Base-by-base conservation (phyloP, 768 basidiomycete genomes). In the Pluteus cervinus region DNA sequence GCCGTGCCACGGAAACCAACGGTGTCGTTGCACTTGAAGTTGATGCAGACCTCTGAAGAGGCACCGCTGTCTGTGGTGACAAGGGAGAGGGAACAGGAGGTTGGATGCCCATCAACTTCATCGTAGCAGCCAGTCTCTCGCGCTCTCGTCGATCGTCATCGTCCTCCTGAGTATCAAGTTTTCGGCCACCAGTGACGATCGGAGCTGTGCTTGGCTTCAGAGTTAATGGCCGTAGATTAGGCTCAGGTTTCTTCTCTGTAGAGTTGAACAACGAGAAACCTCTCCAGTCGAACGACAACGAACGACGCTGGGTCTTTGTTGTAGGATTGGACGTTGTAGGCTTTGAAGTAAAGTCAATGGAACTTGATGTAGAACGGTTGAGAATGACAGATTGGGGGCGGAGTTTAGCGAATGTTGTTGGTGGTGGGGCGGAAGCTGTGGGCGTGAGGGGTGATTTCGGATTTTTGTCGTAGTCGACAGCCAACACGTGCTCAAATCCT, bases 401-500 rank as follows among this genome's bases (percentile, higher is more conserved):
- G 7, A 66, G 51, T 53, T 79, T 81, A n/a, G n/a, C n/a, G n/a
- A n/a, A n/a, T n/a, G n/a, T n/a, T n/a, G n/a, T n/a, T 16, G 60
- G 44, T 24, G 58, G 51, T 30, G 56, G 50, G 45, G 46, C 46
- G 23, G 60, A 39, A 18, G 53, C 45, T 36, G 64, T 39, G 9
- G 71, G 56, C 12, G 68, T 63, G 9, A 63, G 54, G 9, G 77
- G 64, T 23, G 75, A 74, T 8, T 64, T 60, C 8, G 67, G 65
- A 21, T 73, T 65, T 42, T 76, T 74, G 33, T 86, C 85, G 49
- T 87, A 94, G 58, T 97, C 93, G 30, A 77, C 81, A n/a, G 93
- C 87, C 24, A 97, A 76, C 38, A 98, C 86, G 50, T 94, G 90
- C 59, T 98, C 94, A 62, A 94, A 97, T 16, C 92, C 92, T 60